Conservation (phyloP, 2,329 filamentous ascomycete species). For the Colletotrichum cordylinicola region DNA sequence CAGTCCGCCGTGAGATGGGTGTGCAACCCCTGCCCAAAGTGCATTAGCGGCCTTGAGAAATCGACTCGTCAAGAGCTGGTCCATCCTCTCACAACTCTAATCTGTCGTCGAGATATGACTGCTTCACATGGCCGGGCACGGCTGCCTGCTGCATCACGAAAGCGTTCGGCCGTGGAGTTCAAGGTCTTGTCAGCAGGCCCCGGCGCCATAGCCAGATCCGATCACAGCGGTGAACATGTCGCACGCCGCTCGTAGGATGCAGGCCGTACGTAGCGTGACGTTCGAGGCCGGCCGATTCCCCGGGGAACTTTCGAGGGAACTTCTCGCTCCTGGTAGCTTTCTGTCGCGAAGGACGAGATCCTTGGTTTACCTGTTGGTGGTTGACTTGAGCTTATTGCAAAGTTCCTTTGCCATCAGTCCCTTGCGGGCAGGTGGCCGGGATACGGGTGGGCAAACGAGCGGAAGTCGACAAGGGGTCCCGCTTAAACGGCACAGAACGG, state of each 20-base stretch:
- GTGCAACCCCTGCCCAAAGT: neutral
- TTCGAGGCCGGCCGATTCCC: neutral
- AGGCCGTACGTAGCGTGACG: neutral
- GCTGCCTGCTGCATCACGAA: neutral
- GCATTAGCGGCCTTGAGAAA: conserved; percentile 1
- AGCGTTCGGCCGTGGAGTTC: neutral
- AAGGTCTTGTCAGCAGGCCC: neutral
- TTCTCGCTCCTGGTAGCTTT: neutral
- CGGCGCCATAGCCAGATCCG: neutral
- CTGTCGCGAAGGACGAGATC: neutral
- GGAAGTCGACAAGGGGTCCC: neutral
- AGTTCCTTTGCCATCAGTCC: neutral
- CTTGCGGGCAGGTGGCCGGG: neutral
- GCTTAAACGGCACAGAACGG: conserved; percentile 12
- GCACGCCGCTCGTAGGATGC: neutral
- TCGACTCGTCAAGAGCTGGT: neutral
- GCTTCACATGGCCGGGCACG: neutral
- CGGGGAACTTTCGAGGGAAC: neutral
- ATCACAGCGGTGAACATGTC: neutral
- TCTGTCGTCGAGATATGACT: neutral
- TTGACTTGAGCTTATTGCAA: neutral
- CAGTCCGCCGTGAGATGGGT: neutral
- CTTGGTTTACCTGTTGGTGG: neutral
- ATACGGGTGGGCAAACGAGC: neutral
- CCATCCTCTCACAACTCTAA: conserved; percentile 7